Base-by-base conservation (phyloP, 192 early-diverging fungal species). In the Rhizophlyctis rosea region DNA sequence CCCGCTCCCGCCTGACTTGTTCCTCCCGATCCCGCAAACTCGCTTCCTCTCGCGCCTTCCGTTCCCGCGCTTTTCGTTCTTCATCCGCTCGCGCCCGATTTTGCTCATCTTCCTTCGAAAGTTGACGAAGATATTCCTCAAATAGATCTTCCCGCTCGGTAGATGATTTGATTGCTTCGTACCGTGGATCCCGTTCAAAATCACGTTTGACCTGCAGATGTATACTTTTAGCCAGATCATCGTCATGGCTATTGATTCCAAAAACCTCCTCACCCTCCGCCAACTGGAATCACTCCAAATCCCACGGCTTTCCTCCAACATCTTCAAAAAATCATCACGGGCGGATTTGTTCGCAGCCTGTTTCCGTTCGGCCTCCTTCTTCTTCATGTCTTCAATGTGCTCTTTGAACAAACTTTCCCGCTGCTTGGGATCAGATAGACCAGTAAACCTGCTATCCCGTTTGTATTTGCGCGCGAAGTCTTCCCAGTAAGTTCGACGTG, bases 391-490 rank as follows among this genome's bases (percentile, higher is more conserved):
- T 29, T 72, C 68, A 11, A 88, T 68, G 64, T 92, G 84, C 2
- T 87, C 79, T 34, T 84, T 71, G 52, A 92, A 93, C 47, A 86
- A 47, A 2, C 62, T 70, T 59, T 89, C 84, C 25, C 85, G 70
- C 50, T 87, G 73, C 53, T 83, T 79, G 2, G 86, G 76, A 21
- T 86, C 82, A 2, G 52, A 64, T 2, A 90, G 56, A 25, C 55
- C 73, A 28, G 76, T 55, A 56, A 88, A 93, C 47, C 86, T 71
- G 4, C 76, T 53, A 68, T 93, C 89, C 30, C 79, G 54, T 50
- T 84, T 82, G 61, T 75, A 86, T 59, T 87, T 87, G n/a, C 83
- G 77, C 47, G 74, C 64, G 64, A 93, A 93, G 33, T 89, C 86
- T 32, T 90, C 83, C 81, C 83, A 92, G 3, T 82, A 78, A 32